A percentile compares a stretch with the other conserved stretches of the same genome.
phyloP scores from a whole-genome alignment of 108 stramenopile genomes.

The Discostella pseudostelligera region DNA sequence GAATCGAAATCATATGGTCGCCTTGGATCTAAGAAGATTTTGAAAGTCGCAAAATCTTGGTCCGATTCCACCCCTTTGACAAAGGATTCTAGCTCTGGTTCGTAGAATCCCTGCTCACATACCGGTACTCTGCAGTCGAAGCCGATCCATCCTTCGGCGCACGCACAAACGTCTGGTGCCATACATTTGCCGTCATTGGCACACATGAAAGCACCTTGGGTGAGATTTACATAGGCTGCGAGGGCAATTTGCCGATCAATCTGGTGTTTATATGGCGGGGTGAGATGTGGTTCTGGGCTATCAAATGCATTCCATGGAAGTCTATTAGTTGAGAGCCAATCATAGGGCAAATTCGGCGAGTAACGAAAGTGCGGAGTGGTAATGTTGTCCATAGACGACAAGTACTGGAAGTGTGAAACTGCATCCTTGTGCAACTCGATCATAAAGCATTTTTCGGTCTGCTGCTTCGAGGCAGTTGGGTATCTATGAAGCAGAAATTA shows the following conservation, averaged over 20 bases:
- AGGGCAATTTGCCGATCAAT: conserved; percentile 78
- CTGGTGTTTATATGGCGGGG: conserved; percentile 55
- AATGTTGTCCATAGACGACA: conserved; percentile 46
- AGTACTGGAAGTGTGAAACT: conserved; percentile 56
- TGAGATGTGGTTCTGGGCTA: conserved; percentile 28
- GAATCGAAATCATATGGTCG: conserved; percentile 46
- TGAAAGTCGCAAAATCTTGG: conserved; percentile 49
- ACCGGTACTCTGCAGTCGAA: conserved; percentile 89
- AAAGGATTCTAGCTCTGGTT: conserved; percentile 50
- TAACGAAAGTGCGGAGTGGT: conserved; percentile 48
- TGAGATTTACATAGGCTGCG: conserved; percentile 51
- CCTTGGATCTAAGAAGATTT: conserved; percentile 53
- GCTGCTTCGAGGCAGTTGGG: conserved; percentile 46
- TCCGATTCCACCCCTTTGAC: conserved; percentile 53
- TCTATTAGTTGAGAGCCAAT: conserved; percentile 34
- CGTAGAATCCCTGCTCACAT: conserved; percentile 82
- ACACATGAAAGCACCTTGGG: conserved; percentile 79
- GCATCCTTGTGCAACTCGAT: conserved; percentile 62
- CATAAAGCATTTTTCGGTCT: conserved; percentile 56
- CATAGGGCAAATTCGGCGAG: conserved; percentile 57
- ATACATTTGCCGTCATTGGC: conserved; percentile 82
- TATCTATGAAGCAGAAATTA: conserved; percentile 3
- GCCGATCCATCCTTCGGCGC: conserved; percentile 78
- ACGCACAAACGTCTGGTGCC: conserved; percentile 72
- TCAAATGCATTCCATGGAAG: conserved; percentile 53